These are phyloP conservation scores for Xylariaceae sp. DNA, from an alignment of 2,329 filamentous ascomycete species.

Conservation along the genomic window DNA sequence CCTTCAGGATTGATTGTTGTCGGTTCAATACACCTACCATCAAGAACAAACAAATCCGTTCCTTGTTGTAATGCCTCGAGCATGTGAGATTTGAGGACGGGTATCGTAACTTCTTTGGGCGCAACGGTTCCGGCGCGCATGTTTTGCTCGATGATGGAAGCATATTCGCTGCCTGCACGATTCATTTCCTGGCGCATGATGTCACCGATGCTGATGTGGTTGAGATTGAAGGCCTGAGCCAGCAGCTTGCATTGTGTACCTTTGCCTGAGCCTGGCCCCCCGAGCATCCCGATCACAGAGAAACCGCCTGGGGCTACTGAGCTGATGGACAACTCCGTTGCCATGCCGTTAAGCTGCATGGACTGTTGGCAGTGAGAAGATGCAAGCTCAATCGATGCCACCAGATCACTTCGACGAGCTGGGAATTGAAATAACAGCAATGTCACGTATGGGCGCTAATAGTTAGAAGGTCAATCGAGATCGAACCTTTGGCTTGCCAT, in stretches of 20 bases:
- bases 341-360: too few species aligned
- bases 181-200: not conserved
- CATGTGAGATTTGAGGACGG: not conserved
- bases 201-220: constrained; percentile 4
- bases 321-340: too few species aligned
- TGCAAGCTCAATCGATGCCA: too few species aligned
- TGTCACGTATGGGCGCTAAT: too few species aligned
- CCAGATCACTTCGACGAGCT: too few species aligned
- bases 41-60: not conserved
- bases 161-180: constrained; percentile 1
- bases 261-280: constrained; percentile 3
- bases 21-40: not conserved
- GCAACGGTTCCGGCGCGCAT: constrained; percentile 2
- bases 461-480: too few species aligned
- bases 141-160: constrained; percentile 1
- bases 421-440: too few species aligned
- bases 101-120: constrained; percentile 1
- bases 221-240: not conserved
- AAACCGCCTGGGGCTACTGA: too few species aligned
- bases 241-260: constrained; percentile 4
- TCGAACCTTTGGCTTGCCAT: too few species aligned
- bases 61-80: not conserved
- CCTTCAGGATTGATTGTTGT: not conserved
- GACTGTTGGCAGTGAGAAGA: too few species aligned
- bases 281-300: constrained; percentile 1